phyloP scores from a whole-genome alignment of 2,329 filamentous ascomycete species.

The Basipetospora chlamydospora region DNA sequence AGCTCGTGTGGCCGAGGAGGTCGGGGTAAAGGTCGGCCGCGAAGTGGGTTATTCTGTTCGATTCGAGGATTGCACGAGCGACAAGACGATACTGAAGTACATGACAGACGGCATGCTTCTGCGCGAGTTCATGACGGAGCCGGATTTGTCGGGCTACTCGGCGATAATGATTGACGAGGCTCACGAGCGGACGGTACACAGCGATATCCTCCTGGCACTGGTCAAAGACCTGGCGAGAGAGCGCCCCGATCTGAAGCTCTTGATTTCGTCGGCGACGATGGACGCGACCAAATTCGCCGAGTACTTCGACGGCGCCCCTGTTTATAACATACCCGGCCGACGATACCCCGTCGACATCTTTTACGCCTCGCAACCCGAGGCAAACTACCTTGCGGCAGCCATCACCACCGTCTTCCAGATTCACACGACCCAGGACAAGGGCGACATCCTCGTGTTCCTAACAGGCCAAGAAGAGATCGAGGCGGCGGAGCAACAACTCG shows the following conservation, averaged over 20 bases:
- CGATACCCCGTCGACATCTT: slow-evolving; percentile 83
- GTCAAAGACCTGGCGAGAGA: slow-evolving; percentile 78
- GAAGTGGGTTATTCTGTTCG: slow-evolving; percentile 92
- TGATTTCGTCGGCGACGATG: slow-evolving; percentile 91
- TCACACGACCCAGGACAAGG: slow-evolving; percentile 69
- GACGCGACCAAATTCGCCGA: slow-evolving; percentile 83
- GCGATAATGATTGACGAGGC: slow-evolving; percentile 95
- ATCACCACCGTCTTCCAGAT: slow-evolving; percentile 94
- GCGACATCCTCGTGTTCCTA: slow-evolving; percentile 87
- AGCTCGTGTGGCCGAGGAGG: slow-evolving; percentile 88
- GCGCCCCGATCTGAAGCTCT: slow-evolving; percentile 70
- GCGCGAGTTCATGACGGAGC: slow-evolving; percentile 79
- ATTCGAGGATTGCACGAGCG: slow-evolving; percentile 83
- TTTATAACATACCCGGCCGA: slow-evolving; percentile 87
- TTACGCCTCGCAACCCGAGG: slow-evolving; percentile 80
- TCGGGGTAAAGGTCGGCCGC: slow-evolving; percentile 76
- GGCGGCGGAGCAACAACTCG: slow-evolving; percentile 66
- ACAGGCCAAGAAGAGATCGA: slow-evolving; percentile 97
- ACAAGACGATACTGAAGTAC: slow-evolving; percentile 86
- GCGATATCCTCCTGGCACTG: slow-evolving; percentile 77
- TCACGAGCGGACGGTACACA: slow-evolving; percentile 83
- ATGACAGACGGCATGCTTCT: slow-evolving; percentile 96
- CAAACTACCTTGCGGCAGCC: slow-evolving; percentile 81
- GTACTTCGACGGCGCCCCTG: slow-evolving; percentile 85
- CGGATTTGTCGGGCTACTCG: slow-evolving; percentile 67